phyloP scores from a whole-genome alignment of 768 basidiomycete genomes.

The Serendipita indica region DNA sequence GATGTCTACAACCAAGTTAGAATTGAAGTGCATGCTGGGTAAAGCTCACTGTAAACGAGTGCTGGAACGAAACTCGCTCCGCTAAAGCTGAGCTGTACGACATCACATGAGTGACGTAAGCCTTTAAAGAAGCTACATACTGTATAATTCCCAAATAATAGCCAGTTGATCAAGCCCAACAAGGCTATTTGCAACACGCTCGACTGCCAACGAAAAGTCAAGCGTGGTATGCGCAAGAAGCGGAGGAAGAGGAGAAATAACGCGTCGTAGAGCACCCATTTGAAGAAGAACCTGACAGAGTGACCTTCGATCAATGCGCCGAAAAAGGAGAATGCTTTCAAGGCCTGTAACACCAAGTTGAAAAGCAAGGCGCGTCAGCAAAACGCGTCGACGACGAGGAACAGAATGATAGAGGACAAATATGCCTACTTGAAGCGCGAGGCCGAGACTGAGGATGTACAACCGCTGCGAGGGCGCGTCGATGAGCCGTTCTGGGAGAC shows the following conservation, averaged over 20 bases:
- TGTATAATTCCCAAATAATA: constrained; percentile 21
- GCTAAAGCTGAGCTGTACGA: background rate
- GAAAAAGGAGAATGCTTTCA: constrained; percentile 61
- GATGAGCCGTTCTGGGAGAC: constrained; percentile 59
- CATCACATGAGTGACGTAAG: constrained; percentile 11
- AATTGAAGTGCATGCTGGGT: constrained; percentile 5
- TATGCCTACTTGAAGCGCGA: constrained; percentile 53
- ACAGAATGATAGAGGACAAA: constrained; percentile 11
- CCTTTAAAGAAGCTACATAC: constrained; percentile 10
- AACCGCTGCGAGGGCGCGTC: constrained; percentile 69
- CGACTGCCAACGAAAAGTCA: constrained; percentile 20
- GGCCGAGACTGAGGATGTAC: constrained; percentile 60
- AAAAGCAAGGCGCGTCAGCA: constrained; percentile 6
- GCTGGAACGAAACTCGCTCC: constrained; percentile 35
- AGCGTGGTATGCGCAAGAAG: constrained; percentile 24
- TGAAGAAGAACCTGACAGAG: constrained; percentile 33
- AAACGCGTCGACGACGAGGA: background rate
- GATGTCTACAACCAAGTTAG: background rate
- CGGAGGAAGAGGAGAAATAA: constrained; percentile 20
- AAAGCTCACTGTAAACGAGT: background rate
- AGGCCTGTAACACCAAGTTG: too few relatives aligned
- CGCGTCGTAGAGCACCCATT: constrained; percentile 22
- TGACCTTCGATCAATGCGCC: constrained; percentile 36
- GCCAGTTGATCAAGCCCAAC: constrained; percentile 19
- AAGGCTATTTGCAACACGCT: constrained; percentile 16